A percentile compares a stretch with the other conserved stretches of the same genome.
Evolutionary conservation across 345 rosid species (phyloP).

Genomic region (Populus nigra): DNA sequence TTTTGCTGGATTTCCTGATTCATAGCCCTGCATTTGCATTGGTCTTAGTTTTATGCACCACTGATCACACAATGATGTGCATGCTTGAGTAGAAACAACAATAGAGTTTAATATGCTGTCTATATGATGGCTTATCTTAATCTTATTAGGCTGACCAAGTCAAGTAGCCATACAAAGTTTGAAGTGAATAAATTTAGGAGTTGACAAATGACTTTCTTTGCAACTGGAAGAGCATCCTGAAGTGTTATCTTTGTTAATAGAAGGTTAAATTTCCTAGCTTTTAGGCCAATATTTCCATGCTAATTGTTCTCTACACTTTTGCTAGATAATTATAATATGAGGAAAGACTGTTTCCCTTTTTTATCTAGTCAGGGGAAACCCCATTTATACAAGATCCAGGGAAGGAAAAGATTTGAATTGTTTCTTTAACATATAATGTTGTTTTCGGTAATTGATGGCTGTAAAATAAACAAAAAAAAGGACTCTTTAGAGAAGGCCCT

Average conservation of each 20-base stretch:
- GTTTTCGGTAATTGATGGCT: background rate
- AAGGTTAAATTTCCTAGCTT: background rate
- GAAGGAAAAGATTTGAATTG: background rate
- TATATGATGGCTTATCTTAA: background rate
- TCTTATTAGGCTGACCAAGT: background rate
- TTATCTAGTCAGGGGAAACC: background rate
- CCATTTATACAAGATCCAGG: background rate
- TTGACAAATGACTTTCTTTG: background rate
- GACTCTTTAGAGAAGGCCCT: background rate
- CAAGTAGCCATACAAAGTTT: background rate
- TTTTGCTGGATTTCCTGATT: background rate
- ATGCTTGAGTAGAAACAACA: background rate
- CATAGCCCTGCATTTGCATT: background rate
- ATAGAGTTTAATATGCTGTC: background rate
- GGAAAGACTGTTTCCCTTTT: background rate
- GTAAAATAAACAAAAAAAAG: background rate
- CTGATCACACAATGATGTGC: background rate
- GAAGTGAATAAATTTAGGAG: background rate
- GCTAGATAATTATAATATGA: background rate
- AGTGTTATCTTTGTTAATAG: background rate
- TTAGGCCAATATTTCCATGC: background rate
- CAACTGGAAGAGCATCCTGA: background rate
- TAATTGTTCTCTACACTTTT: too few species aligned
- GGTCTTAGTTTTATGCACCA: background rate
- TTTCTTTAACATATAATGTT: background rate